Percentiles rank a stretch among this genome's conserved stretches.
Conservation (phyloP, 768 basidiomycete species). For the Porpolomopsis calyptriformis region DNA sequence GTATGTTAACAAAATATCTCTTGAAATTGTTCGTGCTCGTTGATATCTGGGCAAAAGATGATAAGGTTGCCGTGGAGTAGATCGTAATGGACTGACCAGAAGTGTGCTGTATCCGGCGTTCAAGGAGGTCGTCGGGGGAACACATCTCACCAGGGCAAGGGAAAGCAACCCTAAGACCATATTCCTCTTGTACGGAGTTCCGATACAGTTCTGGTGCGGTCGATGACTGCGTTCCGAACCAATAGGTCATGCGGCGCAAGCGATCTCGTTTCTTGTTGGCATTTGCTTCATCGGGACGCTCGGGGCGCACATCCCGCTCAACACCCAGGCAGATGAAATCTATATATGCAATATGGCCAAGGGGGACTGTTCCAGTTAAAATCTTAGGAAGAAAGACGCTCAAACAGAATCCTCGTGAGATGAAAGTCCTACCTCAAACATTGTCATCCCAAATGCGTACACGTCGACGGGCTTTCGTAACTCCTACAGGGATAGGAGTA, state of each 20-base stretch:
- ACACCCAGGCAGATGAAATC: constrained; percentile 4
- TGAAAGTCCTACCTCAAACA: constrained; percentile 1
- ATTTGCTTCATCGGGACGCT: neutral
- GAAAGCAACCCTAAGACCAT: constrained; percentile 1
- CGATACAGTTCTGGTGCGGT: neutral
- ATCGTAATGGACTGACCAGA: neutral
- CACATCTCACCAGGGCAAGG: neutral
- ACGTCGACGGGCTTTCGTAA: constrained; percentile 5
- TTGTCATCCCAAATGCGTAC: constrained; percentile 8
- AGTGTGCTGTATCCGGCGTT: constrained; percentile 4
- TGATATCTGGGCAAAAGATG: neutral
- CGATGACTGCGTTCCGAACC: neutral
- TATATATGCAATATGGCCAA: constrained; percentile 4
- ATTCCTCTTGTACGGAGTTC: neutral
- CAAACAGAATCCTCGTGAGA: neutral
- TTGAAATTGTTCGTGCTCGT: constrained; percentile 4
- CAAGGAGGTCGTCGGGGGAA: constrained; percentile 3
- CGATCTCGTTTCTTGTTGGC: neutral
- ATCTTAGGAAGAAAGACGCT: neutral
- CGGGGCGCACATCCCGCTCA: constrained; percentile 5
- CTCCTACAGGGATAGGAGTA: neutral
- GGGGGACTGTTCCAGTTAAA: constrained; percentile 5
- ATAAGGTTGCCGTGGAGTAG: neutral
- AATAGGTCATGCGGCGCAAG: neutral
- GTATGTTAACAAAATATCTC: constrained; percentile 6